A percentile compares a stretch with the other conserved stretches of the same genome.
phyloP scores from a whole-genome alignment of 345 rosid species.

The Crucihimalaya himalaica region DNA sequence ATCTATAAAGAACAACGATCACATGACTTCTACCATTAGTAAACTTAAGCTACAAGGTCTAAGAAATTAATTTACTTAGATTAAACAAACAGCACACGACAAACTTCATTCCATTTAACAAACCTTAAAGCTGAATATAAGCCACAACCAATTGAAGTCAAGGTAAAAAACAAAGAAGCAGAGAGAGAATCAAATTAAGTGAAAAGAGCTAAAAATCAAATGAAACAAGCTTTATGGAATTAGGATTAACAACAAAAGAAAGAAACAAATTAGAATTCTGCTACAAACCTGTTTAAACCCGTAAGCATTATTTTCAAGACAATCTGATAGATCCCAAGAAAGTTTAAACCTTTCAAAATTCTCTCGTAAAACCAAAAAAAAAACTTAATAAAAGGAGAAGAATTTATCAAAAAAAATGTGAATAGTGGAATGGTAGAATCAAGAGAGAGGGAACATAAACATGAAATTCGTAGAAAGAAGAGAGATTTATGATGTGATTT shows the following conservation, averaged over 20 bases:
- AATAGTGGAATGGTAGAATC: constrained; percentile 33
- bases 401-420: constrained; percentile 12
- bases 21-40: constrained; percentile 16
- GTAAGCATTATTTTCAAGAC: constrained; percentile 27
- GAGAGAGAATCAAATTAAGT: constrained; percentile 19
- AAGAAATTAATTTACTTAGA: neutral
- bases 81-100: constrained; percentile 2
- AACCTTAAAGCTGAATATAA: neutral
- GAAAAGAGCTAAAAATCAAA: constrained; percentile 8
- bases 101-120: neutral
- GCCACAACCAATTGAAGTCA: constrained; percentile 23
- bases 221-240: constrained; percentile 27
- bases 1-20: constrained; percentile 6
- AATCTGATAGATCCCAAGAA: constrained; percentile 39
- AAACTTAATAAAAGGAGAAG: neutral
- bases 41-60: constrained; percentile 20
- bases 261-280: neutral
- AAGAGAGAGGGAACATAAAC: constrained; percentile 28
- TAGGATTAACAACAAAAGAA: constrained; percentile 19
- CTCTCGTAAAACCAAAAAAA: constrained; percentile 1
- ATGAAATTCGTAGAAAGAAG: neutral
- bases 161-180: constrained; percentile 17
- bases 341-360: constrained; percentile 21
- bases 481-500: constrained; percentile 24
- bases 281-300: constrained; percentile 39